Evolutionary conservation across 805 yeast species (phyloP).

Genomic region (Torulaspora maleeae): DNA sequence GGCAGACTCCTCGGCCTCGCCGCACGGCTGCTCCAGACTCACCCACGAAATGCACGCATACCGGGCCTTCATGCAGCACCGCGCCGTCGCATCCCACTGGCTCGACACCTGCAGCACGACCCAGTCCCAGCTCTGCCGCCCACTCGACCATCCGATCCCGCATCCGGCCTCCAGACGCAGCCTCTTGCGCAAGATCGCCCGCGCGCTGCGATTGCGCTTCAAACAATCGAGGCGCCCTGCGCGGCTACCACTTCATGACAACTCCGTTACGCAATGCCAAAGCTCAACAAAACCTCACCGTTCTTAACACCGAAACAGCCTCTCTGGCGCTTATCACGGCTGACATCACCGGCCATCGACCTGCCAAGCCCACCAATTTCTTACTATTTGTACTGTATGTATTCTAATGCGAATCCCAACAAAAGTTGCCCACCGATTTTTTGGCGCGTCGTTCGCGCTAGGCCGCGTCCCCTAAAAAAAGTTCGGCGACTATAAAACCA

Average conservation of each 20-base stretch:
- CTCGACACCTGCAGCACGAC: background rate
- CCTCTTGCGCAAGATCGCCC: background rate
- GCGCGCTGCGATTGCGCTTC: background rate
- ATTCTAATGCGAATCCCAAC: conserved; percentile 4
- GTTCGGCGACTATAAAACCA: conserved; percentile 3
- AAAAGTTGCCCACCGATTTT: conserved; percentile 12
- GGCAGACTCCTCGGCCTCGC: conserved; percentile 1
- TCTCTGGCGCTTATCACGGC: background rate
- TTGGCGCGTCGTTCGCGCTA: conserved; percentile 1
- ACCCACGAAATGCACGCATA: conserved; percentile 3
- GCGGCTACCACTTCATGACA: background rate
- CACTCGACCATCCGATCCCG: background rate
- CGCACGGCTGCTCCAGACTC: conserved; percentile 2
- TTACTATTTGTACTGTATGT: background rate
- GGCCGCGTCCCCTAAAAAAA: conserved; percentile 1
- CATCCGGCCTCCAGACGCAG: background rate
- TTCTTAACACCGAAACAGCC: background rate
- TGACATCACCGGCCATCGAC: background rate
- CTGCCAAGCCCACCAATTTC: background rate
- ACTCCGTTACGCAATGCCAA: conserved; percentile 1
- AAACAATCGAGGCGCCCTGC: background rate
- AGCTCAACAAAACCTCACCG: conserved; percentile 1
- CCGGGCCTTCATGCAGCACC: conserved; percentile 4
- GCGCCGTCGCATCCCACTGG: conserved; percentile 1
- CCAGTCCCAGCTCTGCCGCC: background rate